Base-by-base conservation (phyloP, 257 asterid species). In the Solanum sitiens region DNA sequence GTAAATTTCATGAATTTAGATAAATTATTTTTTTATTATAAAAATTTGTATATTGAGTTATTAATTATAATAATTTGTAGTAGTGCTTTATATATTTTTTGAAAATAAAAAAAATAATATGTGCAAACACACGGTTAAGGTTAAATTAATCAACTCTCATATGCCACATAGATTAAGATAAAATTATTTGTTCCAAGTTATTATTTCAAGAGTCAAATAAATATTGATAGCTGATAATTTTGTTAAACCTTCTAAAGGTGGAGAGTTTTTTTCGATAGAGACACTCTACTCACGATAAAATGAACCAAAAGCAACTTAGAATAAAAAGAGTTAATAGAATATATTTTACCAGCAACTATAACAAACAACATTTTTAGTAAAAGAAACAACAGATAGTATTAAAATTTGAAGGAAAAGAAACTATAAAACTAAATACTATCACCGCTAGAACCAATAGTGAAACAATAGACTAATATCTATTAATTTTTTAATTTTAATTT, bases 1-100 rank as follows among this genome's bases (percentile, higher is more conserved):
- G 3, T 42, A 42, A 42, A 9, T 42, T 2, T 42, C 0, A 0
- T 6, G 16, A 53, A 53, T 18, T 53, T 18, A 1, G 0, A 53
- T 53, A 53, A 7, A 53, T 18, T 53, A 16, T 6, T 0, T 53
- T 53, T 53, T 16, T 16, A 47, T 15, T 53, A 16, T 53, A 16
- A 16, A 27, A 53, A 6, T 50, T 53, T 53, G 23, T 53, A 53
- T 53, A 0, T 16, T 53, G 23, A 16, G 23, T 53, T 16, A 16
- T 53, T 53, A 53, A 53, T 53, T 53, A 6, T 16, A 16, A 16
- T 53, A 16, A 16, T 16, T 53, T 53, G 16, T 16, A 16, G 0
- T 50, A 0, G 3, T 47, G n/a, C 6, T 50, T 50, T 47, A 11
- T 11, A 1, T 44, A 44, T 47, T 47, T 47, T 50, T 15, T 0